phyloP scores from a whole-genome alignment of 352 stramenopile species.

The Phytopythium boreale region DNA sequence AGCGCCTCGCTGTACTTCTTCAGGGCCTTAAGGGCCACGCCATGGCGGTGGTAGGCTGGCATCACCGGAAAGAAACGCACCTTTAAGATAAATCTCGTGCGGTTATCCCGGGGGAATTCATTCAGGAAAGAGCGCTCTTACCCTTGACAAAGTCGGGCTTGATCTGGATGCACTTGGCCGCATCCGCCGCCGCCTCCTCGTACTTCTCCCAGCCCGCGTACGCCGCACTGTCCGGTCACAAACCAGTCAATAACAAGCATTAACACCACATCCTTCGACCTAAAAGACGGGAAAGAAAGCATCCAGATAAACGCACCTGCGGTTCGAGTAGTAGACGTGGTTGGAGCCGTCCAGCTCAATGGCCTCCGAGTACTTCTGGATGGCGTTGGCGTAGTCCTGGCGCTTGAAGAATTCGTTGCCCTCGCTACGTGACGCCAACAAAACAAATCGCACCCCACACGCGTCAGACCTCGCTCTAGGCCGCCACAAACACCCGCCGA shows the following conservation, averaged over 20 bases:
- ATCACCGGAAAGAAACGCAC: constrained; percentile 1
- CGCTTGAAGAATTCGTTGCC: constrained; percentile 95
- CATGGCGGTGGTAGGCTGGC: constrained; percentile 91
- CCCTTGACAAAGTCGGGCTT: constrained; percentile 95
- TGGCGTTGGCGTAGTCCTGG: constrained; percentile 85
- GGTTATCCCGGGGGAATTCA: too few relatives aligned
- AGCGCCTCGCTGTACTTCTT: constrained; percentile 81
- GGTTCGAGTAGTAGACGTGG: constrained; percentile 95
- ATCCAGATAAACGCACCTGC: constrained; percentile 40
- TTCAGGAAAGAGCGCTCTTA: constrained; percentile 4
- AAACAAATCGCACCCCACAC: not conserved
- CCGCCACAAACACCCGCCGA: not conserved
- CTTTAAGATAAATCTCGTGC: too few relatives aligned
- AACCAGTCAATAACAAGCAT: not conserved
- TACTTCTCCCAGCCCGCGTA: constrained; percentile 64
- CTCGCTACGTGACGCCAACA: constrained; percentile 54
- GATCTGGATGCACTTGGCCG: constrained; percentile 86
- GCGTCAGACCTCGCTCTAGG: not conserved
- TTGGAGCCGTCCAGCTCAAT: constrained; percentile 86
- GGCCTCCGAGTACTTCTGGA: constrained; percentile 93
- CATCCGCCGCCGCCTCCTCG: constrained; percentile 85
- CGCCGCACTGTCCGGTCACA: constrained; percentile 43
- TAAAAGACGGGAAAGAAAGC: not conserved
- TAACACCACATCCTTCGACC: not conserved
- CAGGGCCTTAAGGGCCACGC: constrained; percentile 88